Base-by-base conservation (phyloP, 1,284 basidiomycete species). In the Boletus mariae region DNA sequence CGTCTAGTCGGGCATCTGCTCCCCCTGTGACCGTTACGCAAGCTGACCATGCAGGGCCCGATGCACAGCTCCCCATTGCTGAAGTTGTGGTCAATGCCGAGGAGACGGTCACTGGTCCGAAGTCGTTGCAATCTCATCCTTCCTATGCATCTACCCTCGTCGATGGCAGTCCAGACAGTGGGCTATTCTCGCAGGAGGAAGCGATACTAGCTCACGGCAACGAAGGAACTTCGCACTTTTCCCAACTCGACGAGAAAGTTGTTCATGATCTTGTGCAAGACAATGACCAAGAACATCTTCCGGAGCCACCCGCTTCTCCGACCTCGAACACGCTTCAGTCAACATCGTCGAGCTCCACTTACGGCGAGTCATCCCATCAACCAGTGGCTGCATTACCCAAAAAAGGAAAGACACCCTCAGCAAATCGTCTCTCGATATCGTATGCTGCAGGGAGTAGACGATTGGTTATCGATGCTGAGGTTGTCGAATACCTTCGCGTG, bases 351-450 rank as follows among this genome's bases (percentile, higher is more conserved):
- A 72, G 74, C 26, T 78, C 79, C 29, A 73, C 76, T 5, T 73
- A 71, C 47, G 73, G 71, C 52, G 69, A 69, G 42, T 56, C 65
- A 15, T 57, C 58, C 2, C 58, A 65, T 35, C 62, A 52, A 44
- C 53, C 34, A 45, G 50, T 12, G 28, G 40, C 38, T n/a, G 29
- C 49, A 23, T 42, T 47, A 35, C 40, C 57, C 12, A 68, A 68
- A 51, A 68, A 58, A 47, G 57, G 58, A n/a, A 68, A 67, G 49
- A 71, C 74, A 2, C 82, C 87, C 8, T 89, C 87, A 45, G 84
- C 87, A 26, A 90, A 90, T 62, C 82, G 87, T n/a, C 71, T 98
- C n/a, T 95, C 92, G 12, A 91, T 98, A 64, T 88, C 96, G 1
- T 99, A 96, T 70, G 93, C 94, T 56, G 87, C 87, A 41, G 92